Conservation (phyloP, 1,284 basidiomycete species). For the Lignosus rhinocerotis region DNA sequence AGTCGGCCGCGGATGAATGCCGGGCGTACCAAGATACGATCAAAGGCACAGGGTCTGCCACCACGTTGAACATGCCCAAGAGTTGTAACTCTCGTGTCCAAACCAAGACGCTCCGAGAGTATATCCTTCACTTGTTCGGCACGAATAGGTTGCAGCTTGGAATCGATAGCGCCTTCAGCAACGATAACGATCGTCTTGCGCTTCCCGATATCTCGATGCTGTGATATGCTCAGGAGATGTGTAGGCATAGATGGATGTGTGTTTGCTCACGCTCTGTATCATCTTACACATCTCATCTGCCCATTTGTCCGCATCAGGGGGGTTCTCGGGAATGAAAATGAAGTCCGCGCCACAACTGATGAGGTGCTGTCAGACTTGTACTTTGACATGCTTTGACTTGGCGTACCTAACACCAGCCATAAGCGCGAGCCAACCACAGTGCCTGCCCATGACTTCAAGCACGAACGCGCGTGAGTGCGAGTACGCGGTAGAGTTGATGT, state of each 20-base stretch:
- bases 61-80: constrained; percentile 97
- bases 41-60: constrained; percentile 89
- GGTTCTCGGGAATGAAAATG: constrained; percentile 94
- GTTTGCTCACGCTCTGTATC: constrained; percentile 65
- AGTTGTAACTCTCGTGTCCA: constrained; percentile 98
- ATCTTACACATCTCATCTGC: constrained; percentile 91
- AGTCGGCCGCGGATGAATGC: background rate
- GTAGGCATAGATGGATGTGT: background rate
- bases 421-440: constrained; percentile 97
- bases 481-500: constrained; percentile 94
- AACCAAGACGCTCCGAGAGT: constrained; percentile 81
- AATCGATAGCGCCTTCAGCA: constrained; percentile 93
- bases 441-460: constrained; percentile 97
- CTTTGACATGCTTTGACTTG: background rate
- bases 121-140: constrained; percentile 91
- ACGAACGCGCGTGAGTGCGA: constrained; percentile 98
- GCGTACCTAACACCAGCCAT: constrained; percentile 86
- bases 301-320: constrained; percentile 82
- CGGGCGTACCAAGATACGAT: constrained; percentile 81
- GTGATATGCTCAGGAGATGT: background rate
- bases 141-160: constrained; percentile 85
- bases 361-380: background rate
- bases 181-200: constrained; percentile 98
- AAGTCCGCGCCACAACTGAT: constrained; percentile 91
- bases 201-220: constrained; percentile 93